Percentiles rank a stretch among this genome's conserved stretches.
Conservation (phyloP, 441 rosid species). For the Manihot esculenta region DNA sequence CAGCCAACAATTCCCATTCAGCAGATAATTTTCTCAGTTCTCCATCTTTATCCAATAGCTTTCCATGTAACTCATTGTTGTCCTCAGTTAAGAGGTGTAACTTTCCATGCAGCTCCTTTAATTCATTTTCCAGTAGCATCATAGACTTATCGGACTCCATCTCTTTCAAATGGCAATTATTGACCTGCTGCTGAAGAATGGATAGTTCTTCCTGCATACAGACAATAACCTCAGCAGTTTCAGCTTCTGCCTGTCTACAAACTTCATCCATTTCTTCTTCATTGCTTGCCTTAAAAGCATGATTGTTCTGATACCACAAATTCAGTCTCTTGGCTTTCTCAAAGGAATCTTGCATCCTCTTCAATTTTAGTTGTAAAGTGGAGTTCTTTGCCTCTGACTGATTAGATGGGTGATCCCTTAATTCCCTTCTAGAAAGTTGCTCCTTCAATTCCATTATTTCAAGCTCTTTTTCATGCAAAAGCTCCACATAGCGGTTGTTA, state of each 20-base stretch:
- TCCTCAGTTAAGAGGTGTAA: constrained; percentile 47
- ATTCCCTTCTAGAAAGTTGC: constrained; percentile 48
- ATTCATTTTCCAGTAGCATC: constrained; percentile 47
- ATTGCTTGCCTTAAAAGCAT: constrained; percentile 58
- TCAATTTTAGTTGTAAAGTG: constrained; percentile 51
- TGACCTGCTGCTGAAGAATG: constrained; percentile 78
- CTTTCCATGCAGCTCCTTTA: constrained; percentile 59
- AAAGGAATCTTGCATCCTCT: constrained; percentile 87
- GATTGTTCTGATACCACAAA: constrained; percentile 62
- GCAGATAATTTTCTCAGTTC: constrained; percentile 56
- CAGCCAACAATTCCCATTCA: constrained; percentile 76
- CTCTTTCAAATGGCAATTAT: constrained; percentile 71
- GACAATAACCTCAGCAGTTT: constrained; percentile 91
- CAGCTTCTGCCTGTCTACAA: constrained; percentile 89
- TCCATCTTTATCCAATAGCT: constrained; percentile 60
- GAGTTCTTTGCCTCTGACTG: constrained; percentile 37
- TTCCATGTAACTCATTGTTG: constrained; percentile 52
- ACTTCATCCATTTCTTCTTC: constrained; percentile 82
- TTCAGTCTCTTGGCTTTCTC: constrained; percentile 85
- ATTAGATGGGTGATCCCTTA: constrained; percentile 42
- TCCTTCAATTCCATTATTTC: constrained; percentile 56
- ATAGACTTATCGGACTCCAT: constrained; percentile 44
- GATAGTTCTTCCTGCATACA: constrained; percentile 94
- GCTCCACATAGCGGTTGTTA: constrained; percentile 47
- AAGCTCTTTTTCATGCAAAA: constrained; percentile 53